Evolutionary conservation across 257 asterid genomes (phyloP).

Genomic region (Solanum pinnatisectum): DNA sequence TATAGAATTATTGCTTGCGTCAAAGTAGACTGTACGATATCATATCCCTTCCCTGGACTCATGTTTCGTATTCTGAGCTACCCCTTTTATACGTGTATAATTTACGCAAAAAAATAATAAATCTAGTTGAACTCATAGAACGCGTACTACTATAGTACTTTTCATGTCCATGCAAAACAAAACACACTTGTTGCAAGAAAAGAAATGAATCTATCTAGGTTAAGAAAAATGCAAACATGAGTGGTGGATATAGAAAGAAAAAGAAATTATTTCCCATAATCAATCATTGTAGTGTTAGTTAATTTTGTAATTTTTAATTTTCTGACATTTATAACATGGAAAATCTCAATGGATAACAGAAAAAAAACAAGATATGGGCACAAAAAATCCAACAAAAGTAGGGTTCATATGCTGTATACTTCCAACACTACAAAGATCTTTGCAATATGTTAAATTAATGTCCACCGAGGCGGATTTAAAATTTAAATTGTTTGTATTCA

Average conservation of each 20-base stretch:
- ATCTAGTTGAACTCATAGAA: neutral
- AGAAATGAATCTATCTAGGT: neutral
- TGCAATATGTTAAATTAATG: neutral
- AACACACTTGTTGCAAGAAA: neutral
- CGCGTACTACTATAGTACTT: neutral
- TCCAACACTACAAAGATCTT: slow-evolving; percentile 11
- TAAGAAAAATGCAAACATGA: neutral
- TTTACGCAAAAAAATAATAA: neutral
- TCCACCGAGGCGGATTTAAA: neutral
- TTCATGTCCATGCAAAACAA: neutral
- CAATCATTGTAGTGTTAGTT: neutral
- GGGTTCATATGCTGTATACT: slow-evolving; percentile 22
- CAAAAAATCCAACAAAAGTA: slow-evolving; percentile 10
- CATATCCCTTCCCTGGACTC: neutral
- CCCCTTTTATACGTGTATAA: neutral
- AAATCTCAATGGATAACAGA: neutral
- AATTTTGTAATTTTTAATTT: neutral
- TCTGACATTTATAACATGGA: slow-evolving; percentile 10
- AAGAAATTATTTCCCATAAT: slow-evolving; percentile 1
- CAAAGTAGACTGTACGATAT: too few relatives aligned
- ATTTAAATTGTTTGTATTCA: neutral
- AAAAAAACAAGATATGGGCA: slow-evolving; percentile 44
- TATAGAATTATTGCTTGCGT: too few relatives aligned
- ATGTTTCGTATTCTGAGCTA: neutral
- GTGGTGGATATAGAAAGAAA: neutral